Conservation (phyloP, 2,329 filamentous ascomycete genomes). For the Colletotrichum eleusines region DNA sequence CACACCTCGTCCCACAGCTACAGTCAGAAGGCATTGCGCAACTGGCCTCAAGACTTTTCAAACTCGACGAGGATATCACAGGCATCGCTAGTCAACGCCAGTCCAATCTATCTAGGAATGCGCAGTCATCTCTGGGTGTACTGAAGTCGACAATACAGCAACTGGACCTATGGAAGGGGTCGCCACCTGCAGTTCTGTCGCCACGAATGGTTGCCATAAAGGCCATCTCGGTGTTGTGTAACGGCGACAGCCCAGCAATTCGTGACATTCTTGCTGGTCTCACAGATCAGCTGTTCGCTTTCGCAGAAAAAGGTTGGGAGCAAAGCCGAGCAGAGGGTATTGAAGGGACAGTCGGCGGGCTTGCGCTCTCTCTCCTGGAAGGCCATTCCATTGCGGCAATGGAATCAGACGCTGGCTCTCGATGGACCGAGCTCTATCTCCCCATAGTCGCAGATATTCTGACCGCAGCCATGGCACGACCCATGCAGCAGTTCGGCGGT, state of each 20-base stretch:
- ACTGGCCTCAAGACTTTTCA: constrained; percentile 69
- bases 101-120: constrained; percentile 76
- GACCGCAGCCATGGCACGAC: constrained; percentile 53
- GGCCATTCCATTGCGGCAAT: constrained; percentile 63
- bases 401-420: constrained; percentile 51
- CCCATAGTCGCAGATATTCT: constrained; percentile 64
- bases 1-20: constrained; percentile 70
- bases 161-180: constrained; percentile 71
- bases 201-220: constrained; percentile 74
- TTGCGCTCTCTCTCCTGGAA: constrained; percentile 64
- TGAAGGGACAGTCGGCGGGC: constrained; percentile 28
- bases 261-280: constrained; percentile 33
- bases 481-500: constrained; percentile 53
- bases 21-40: constrained; percentile 64
- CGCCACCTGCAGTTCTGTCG: constrained; percentile 64
- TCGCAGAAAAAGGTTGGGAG: constrained; percentile 39
- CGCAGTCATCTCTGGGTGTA: constrained; percentile 66
- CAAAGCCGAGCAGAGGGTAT: constrained; percentile 28
- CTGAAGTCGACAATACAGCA: constrained; percentile 66
- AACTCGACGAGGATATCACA: constrained; percentile 66
- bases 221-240: constrained; percentile 55
- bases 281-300: constrained; percentile 42
- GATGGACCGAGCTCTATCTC: constrained; percentile 63
- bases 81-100: constrained; percentile 72
- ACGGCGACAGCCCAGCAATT: constrained; percentile 27